phyloP scores from a whole-genome alignment of 73 alveolate species.

The Paraurostyla sp. region DNA sequence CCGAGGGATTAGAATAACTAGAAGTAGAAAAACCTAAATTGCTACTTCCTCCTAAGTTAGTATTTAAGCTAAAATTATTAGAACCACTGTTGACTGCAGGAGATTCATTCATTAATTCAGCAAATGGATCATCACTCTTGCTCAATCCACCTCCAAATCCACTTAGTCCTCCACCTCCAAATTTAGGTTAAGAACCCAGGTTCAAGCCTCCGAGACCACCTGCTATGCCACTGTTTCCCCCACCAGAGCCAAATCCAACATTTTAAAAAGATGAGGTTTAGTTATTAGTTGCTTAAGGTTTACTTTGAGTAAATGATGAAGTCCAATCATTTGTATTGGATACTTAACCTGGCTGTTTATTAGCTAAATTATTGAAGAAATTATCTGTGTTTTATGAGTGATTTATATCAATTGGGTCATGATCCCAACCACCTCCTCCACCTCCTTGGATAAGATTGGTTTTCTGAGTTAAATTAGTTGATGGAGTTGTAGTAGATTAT shows the following conservation, averaged over 20 bases:
- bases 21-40: too few relatives aligned
- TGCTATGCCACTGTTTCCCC: not conserved
- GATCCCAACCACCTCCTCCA: slow-evolving; percentile 54
- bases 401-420: not conserved
- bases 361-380: not conserved
- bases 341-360: not conserved
- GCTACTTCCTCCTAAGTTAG: not conserved
- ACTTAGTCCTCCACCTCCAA: too few relatives aligned
- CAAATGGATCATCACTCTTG: slow-evolving; percentile 38
- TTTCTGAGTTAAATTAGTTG: not conserved
- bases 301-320: too few relatives aligned
- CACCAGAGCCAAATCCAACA: not conserved
- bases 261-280: not conserved
- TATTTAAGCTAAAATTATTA: not conserved
- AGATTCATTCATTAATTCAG: slow-evolving; percentile 23
- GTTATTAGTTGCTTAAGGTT: not conserved
- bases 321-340: not conserved
- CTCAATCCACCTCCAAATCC: too few relatives aligned
- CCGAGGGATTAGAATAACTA: too few relatives aligned
- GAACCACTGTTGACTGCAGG: not conserved
- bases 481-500: not conserved
- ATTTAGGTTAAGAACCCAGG: too few relatives aligned
- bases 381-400: not conserved
- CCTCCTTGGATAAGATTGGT: not conserved
- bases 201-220: too few relatives aligned